Percentiles rank a stretch among this genome's conserved stretches.
Evolutionary conservation across 441 rosid genomes (phyloP).

Genomic region (Breynia disticha): DNA sequence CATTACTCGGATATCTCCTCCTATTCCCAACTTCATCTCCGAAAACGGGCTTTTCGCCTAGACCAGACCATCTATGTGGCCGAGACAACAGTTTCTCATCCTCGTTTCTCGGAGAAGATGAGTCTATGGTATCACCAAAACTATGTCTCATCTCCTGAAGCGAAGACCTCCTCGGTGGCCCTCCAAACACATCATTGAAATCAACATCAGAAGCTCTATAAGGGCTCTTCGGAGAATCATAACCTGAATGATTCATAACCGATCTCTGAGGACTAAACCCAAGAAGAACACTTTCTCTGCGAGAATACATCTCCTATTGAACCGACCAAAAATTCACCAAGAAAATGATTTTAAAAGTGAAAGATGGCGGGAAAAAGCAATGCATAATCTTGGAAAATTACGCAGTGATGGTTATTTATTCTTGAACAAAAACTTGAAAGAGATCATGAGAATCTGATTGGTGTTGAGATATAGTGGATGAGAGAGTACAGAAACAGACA

Average conservation of each 20-base stretch:
- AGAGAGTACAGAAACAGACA: slow-evolving; percentile 10
- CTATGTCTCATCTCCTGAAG: slow-evolving; percentile 34
- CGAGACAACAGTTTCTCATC: slow-evolving; percentile 14
- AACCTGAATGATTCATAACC: slow-evolving; percentile 6
- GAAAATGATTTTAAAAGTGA: not conserved
- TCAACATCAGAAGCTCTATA: slow-evolving; percentile 42
- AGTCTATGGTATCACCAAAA: slow-evolving; percentile 30
- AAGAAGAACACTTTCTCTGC: slow-evolving; percentile 28
- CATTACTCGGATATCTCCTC: slow-evolving; percentile 35
- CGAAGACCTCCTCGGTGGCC: slow-evolving; percentile 73
- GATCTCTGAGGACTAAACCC: slow-evolving; percentile 26
- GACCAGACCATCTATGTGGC: slow-evolving; percentile 26
- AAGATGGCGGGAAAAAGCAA: slow-evolving; percentile 31
- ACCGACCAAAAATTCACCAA: not conserved
- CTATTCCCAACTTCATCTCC: slow-evolving; percentile 46
- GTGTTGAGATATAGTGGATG: not conserved
- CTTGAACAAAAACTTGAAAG: slow-evolving; percentile 16
- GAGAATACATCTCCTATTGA: slow-evolving; percentile 32
- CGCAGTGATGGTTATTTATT: slow-evolving; percentile 8
- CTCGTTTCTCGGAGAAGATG: slow-evolving; percentile 17
- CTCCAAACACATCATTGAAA: slow-evolving; percentile 86
- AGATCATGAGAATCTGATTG: not conserved
- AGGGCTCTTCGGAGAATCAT: slow-evolving; percentile 18
- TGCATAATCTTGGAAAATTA: slow-evolving; percentile 4
- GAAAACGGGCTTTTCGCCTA: slow-evolving; percentile 70